Conservation (phyloP, 2,329 filamentous ascomycete genomes). For the Grosmannia penicillata region DNA sequence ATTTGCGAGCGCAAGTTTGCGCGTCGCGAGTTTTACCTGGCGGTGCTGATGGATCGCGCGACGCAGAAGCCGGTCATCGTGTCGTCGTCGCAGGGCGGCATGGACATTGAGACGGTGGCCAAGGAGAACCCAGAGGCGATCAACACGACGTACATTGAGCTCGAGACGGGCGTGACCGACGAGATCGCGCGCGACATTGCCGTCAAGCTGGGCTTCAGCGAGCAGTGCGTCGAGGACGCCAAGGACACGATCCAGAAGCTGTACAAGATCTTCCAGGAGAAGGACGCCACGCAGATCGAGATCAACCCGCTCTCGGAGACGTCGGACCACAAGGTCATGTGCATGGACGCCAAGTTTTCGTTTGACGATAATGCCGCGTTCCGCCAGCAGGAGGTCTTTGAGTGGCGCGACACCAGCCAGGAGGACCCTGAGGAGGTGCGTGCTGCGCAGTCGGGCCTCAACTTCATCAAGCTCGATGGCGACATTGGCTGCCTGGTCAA, state of each 20-base stretch:
- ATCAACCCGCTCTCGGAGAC: constrained; percentile 99
- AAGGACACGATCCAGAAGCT: constrained; percentile 97
- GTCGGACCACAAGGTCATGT: constrained; percentile 92
- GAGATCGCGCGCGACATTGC: constrained; percentile 85
- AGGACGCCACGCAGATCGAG: constrained; percentile 97
- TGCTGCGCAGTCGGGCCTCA: constrained; percentile 84
- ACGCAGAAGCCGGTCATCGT: constrained; percentile 90
- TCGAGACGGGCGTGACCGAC: constrained; percentile 89
- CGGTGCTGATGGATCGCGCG: constrained; percentile 92
- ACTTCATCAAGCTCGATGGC: constrained; percentile 99
- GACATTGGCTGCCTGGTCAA: constrained; percentile 99
- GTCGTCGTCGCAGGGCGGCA: constrained; percentile 93
- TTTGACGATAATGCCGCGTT: constrained; percentile 99
- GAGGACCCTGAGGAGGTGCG: constrained; percentile 97
- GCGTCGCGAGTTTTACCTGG: constrained; percentile 96
- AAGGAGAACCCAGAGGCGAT: constrained; percentile 97
- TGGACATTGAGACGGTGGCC: constrained; percentile 97
- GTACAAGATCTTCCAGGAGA: constrained; percentile 97
- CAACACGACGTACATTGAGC: constrained; percentile 83
- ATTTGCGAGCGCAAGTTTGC: constrained; percentile 99
- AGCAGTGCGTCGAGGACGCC: constrained; percentile 92
- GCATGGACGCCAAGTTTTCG: constrained; percentile 98
- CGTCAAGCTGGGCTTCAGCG: constrained; percentile 86
- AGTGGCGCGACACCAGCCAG: constrained; percentile 85
- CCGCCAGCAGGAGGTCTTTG: constrained; percentile 92